phyloP scores from a whole-genome alignment of 768 basidiomycete species.

The Trametes cubensis region DNA sequence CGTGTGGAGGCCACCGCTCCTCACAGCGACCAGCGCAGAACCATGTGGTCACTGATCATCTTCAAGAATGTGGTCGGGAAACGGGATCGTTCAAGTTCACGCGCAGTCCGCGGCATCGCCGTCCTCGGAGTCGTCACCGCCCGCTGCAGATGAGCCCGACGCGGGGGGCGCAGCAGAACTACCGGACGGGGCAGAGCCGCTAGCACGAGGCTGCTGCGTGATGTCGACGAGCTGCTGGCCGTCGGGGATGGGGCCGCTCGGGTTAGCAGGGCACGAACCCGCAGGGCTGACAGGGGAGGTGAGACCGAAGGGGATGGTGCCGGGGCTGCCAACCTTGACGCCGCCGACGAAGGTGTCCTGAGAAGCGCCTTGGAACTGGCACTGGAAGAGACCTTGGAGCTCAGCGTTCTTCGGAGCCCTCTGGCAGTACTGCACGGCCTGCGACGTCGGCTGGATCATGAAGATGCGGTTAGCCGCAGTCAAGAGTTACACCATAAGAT shows the following conservation, averaged over 20 bases:
- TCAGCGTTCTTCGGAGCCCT: conserved; percentile 51
- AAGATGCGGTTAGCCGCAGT: neutral
- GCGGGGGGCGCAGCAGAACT: conserved; percentile 1
- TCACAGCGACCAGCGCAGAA: neutral
- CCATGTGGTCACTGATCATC: neutral
- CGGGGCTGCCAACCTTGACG: conserved; percentile 43
- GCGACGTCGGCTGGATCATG: conserved; percentile 16
- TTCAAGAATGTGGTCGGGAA: neutral
- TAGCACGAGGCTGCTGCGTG: conserved; percentile 13
- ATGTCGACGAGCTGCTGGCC: conserved; percentile 42
- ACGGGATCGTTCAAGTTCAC: neutral
- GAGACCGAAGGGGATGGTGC: conserved; percentile 57
- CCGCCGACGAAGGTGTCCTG: conserved; percentile 49
- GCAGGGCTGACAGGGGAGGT: conserved; percentile 44
- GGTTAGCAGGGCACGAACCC: conserved; percentile 55
- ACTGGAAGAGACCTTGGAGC: conserved; percentile 59
- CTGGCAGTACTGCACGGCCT: conserved; percentile 54
- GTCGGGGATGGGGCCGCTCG: conserved; percentile 50
- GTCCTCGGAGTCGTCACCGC: neutral
- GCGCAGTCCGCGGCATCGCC: conserved; percentile 4
- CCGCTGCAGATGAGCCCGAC: neutral
- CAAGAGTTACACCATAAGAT: neutral
- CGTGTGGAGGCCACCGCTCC: neutral
- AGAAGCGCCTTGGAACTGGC: conserved; percentile 54
- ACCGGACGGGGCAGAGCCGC: neutral